phyloP scores from a whole-genome alignment of 2,329 filamentous ascomycete species.

The Apiospora saccharicola region DNA sequence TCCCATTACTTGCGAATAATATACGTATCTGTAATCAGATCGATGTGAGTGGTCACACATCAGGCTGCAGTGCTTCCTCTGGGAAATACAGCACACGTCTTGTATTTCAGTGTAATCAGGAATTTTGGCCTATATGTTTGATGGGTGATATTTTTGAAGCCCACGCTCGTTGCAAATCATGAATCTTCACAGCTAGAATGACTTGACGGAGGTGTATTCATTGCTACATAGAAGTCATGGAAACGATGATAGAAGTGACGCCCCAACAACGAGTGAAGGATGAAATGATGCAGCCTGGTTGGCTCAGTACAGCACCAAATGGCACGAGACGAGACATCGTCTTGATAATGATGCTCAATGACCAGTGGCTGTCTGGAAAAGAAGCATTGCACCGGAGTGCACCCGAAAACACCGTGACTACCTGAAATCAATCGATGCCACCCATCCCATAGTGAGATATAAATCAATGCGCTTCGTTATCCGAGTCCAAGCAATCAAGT shows the following conservation, averaged over 20 bases:
- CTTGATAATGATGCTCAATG: background rate
- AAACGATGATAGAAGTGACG: background rate
- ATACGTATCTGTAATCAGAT: background rate
- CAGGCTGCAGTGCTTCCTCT: background rate
- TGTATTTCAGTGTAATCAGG: background rate
- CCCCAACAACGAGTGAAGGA: background rate
- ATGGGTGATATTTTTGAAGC: background rate
- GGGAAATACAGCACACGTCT: background rate
- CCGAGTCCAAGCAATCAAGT: constrained; percentile 7
- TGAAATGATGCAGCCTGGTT: background rate
- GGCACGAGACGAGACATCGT: background rate
- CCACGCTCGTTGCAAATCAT: background rate
- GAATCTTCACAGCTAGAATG: background rate
- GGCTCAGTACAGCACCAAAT: background rate
- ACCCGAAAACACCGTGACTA: constrained; percentile 11
- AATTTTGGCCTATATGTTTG: background rate
- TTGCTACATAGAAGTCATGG: background rate
- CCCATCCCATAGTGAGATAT: background rate
- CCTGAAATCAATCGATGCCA: background rate
- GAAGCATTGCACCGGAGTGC: background rate
- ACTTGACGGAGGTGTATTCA: background rate
- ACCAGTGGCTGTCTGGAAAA: background rate
- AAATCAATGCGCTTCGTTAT: constrained; percentile 15
- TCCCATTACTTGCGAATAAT: background rate
- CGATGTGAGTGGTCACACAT: background rate